Conservation (phyloP, 2,329 filamentous ascomycete species). For the Diaporthe caulivora region DNA sequence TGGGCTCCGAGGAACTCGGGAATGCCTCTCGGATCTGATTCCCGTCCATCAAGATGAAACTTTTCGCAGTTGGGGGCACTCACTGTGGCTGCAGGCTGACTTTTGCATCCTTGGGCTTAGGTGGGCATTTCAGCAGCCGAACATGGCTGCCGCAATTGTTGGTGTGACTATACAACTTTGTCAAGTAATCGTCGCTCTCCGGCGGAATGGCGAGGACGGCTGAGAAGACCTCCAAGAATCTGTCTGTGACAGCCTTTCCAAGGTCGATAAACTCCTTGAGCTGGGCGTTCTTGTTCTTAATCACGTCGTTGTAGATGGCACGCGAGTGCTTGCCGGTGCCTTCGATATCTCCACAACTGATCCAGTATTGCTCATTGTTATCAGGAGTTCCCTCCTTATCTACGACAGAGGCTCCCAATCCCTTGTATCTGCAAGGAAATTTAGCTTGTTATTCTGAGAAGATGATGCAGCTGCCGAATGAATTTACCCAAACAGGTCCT, state of each 20-base stretch:
- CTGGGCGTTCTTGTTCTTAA: neutral
- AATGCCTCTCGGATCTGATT: neutral
- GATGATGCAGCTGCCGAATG: neutral
- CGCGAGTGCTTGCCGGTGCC: constrained; percentile 1
- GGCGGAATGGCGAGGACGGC: neutral
- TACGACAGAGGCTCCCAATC: constrained; percentile 1
- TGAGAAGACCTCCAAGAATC: neutral
- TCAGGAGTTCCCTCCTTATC: constrained; percentile 1
- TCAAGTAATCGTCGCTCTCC: neutral
- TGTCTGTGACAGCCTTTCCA: constrained; percentile 4
- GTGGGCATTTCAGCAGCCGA: neutral
- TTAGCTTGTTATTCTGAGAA: neutral
- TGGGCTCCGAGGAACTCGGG: fast-evolving
- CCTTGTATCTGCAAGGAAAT: neutral
- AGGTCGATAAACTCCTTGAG: constrained; percentile 9
- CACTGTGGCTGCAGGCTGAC: constrained; percentile 2
- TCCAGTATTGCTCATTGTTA: constrained; percentile 16
- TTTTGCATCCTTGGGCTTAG: neutral
- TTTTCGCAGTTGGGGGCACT: neutral
- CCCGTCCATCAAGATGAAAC: neutral
- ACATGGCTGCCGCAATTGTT: neutral
- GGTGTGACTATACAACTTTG: neutral
- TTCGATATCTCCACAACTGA: constrained; percentile 6
- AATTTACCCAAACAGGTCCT: neutral
- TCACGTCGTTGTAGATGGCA: constrained; percentile 6